Base-by-base conservation (phyloP, 1,139 yeast genomes). In the Suhomyces bokatorum region DNA sequence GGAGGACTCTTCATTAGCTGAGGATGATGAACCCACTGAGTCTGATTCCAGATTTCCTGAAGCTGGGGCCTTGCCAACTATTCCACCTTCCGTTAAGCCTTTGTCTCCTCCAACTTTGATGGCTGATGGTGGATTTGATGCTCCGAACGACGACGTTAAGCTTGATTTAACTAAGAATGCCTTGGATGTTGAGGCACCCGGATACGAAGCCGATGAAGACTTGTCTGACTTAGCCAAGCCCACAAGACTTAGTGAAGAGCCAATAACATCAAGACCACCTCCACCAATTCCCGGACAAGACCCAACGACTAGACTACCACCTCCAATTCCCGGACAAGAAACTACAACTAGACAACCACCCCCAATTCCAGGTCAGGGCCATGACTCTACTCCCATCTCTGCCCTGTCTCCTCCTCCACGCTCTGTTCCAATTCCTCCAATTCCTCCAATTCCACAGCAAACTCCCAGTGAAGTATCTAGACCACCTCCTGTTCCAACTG, bases 151-250 rank as follows among this genome's bases (percentile, higher is more conserved):
- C n/a, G 52, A 48, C n/a, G 45, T 53, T 40, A 47, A 47, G 24
- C 44, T 52, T 30, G 44, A 49, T 30, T 44, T 52, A 26, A 43
- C 47, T 7, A 43, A 39, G 26, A 45, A 39, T 11, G 46, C 40
- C 14, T 14, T 61, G 4, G 76, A 70, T 7, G 46, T 58, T 2
- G 75, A 69, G 47, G 60, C 58, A 6, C 62, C 75, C 5, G 78
- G 77, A 0, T 73, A 73, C 48, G 78, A 73, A 32, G 77, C 79
- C 2, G 78, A 72, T 48, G 76, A 66, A 43, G 78, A 73, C 43
- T 54, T 64, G 20, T 70, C 75, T 9, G 77, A 71, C 50, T 56
- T 60, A 34, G 58, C 64, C 11, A 60, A 48, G 46, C 47, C 50
- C 14, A 20, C 36, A 32, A 41, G 22, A n/a, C 42, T 42, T 4